These are phyloP conservation scores for Cystobasidiaceae sp. DNA, from an alignment of 1,284 basidiomycete genomes.

Conservation along the genomic window DNA sequence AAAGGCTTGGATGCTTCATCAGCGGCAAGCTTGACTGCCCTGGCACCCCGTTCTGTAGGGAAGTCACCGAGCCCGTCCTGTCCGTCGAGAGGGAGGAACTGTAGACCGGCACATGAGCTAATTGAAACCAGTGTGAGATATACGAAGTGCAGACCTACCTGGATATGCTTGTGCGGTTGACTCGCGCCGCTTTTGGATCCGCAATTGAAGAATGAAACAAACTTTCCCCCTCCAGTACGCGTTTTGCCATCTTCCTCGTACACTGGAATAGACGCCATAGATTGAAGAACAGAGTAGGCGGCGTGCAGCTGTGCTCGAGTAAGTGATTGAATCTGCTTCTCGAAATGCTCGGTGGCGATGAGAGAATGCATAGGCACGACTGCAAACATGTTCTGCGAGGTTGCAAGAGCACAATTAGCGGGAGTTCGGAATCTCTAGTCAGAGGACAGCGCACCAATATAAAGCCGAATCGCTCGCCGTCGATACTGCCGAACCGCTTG, in stretches of 20 bases:
- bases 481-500: background rate
- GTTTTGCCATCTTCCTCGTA: no score
- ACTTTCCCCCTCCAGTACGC: no score
- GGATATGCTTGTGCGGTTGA: conserved; percentile 6
- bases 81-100: background rate
- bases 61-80: background rate
- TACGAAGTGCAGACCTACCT: no score
- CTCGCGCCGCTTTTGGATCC: background rate
- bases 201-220: conserved; percentile 5
- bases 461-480: background rate
- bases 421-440: no score
- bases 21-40: background rate
- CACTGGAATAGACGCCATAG: no score
- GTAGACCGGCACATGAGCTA: no score
- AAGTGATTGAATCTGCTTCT: conserved; percentile 35
- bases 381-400: conserved; percentile 40
- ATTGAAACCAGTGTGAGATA: no score
- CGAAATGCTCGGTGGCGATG: conserved; percentile 40
- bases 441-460: background rate
- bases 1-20: background rate
- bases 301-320: conserved; percentile 37
- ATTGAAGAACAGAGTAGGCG: no score
- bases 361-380: conserved; percentile 41
- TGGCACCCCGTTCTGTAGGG: background rate
- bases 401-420: background rate